These are phyloP conservation scores for Cladosporium sp. DNA, from an alignment of 2,329 filamentous ascomycete genomes.

Conservation along the genomic window DNA sequence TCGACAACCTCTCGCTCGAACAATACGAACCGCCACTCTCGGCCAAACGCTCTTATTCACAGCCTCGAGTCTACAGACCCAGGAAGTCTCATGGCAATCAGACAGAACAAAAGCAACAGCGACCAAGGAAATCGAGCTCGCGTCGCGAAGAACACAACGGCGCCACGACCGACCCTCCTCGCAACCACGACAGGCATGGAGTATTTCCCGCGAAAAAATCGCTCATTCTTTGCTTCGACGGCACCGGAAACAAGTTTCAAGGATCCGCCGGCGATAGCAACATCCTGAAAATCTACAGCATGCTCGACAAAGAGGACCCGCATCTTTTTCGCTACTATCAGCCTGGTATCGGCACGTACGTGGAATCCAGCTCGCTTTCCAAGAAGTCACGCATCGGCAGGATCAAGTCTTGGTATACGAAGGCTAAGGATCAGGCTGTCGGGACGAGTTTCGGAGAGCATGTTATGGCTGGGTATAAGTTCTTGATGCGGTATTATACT, in stretches of 20 bases:
- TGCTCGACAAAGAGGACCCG: constrained; percentile 63
- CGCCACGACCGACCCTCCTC: not conserved
- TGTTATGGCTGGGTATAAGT: constrained; percentile 76
- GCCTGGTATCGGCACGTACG: constrained; percentile 72
- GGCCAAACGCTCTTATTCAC: constrained; percentile 3
- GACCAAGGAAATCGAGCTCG: not conserved
- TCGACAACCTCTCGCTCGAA: constrained; percentile 15
- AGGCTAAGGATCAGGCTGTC: constrained; percentile 76
- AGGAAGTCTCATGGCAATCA: not conserved
- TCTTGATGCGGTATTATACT: constrained; percentile 37
- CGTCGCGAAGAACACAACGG: not conserved
- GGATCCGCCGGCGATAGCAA: constrained; percentile 44
- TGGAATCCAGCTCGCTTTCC: constrained; percentile 60
- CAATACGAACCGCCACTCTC: not conserved
- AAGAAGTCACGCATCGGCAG: constrained; percentile 57
- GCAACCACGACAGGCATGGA: not conserved
- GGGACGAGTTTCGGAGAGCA: constrained; percentile 80
- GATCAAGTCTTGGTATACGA: constrained; percentile 66
- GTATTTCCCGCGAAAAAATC: constrained; percentile 12
- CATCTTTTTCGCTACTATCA: constrained; percentile 66
- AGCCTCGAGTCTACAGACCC: constrained; percentile 11
- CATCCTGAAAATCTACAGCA: constrained; percentile 70
- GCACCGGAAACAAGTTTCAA: constrained; percentile 46
- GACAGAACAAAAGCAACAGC: not conserved
- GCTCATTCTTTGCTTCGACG: constrained; percentile 40